Evolutionary conservation across 495 filamentous ascomycete genomes (phyloP).

Genomic region (Penicillium mononematosum): DNA sequence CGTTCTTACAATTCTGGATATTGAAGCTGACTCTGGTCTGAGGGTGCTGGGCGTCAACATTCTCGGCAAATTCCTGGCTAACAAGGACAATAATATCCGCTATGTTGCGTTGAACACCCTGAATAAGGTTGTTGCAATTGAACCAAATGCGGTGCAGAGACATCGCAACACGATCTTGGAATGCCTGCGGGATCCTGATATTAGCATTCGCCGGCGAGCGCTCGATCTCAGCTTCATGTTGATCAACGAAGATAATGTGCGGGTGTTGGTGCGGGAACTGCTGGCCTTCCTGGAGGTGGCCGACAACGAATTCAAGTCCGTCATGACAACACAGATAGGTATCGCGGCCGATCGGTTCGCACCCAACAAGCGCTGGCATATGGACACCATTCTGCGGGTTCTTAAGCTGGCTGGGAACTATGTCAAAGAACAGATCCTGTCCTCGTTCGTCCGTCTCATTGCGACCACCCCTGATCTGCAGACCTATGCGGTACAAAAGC

Average conservation of each 20-base stretch:
- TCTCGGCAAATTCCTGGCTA: conserved; percentile 93
- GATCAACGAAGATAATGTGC: conserved; percentile 94
- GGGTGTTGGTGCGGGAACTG: conserved; percentile 86
- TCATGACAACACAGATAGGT: conserved; percentile 95
- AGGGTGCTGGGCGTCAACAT: conserved; percentile 96
- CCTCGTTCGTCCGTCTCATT: conserved; percentile 92
- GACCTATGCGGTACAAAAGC: conserved; percentile 93
- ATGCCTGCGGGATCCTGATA: conserved; percentile 96
- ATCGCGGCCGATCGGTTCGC: conserved; percentile 95
- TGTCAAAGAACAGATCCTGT: conserved; percentile 96
- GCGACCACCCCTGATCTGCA: conserved; percentile 93
- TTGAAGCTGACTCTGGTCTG: conserved; percentile 92
- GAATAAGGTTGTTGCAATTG: conserved; percentile 96
- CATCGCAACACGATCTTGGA: conserved; percentile 97
- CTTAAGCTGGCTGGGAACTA: conserved; percentile 92
- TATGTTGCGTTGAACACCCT: conserved; percentile 97
- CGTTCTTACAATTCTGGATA: conserved; percentile 94
- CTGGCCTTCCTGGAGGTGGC: conserved; percentile 94
- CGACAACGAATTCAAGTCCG: conserved; percentile 97
- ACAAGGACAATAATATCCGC: conserved; percentile 98
- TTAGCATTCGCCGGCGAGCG: conserved; percentile 91
- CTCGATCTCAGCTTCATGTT: conserved; percentile 96
- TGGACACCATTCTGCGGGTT: conserved; percentile 95
- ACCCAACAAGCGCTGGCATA: conserved; percentile 95
- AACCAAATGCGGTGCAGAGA: conserved; percentile 94